These are phyloP conservation scores for Chaetothyriales sp. DNA, from an alignment of 2,329 filamentous ascomycete genomes.

Conservation along the genomic window DNA sequence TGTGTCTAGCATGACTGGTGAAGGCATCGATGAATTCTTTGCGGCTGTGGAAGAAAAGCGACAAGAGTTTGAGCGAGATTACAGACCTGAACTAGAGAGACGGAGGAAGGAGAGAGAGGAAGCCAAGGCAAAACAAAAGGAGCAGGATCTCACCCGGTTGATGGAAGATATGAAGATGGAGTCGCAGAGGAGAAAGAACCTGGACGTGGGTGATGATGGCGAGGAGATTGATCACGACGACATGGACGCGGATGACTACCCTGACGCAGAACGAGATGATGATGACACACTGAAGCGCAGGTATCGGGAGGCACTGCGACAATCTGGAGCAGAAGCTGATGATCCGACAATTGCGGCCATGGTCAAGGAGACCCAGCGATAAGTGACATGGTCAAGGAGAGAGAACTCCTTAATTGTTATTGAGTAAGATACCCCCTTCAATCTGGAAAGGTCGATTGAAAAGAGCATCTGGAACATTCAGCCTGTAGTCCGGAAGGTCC, in stretches of 20 bases:
- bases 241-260: constrained; percentile 31
- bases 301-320: constrained; percentile 60
- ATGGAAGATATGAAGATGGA: constrained; percentile 77
- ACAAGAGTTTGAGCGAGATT: constrained; percentile 76
- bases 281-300: constrained; percentile 55
- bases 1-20: constrained; percentile 83
- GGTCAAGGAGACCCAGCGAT: constrained; percentile 8
- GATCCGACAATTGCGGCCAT: constrained; percentile 35
- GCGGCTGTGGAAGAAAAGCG: constrained; percentile 73
- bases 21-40: constrained; percentile 88
- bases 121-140: constrained; percentile 53
- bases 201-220: constrained; percentile 27
- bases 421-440: not conserved
- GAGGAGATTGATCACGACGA: constrained; percentile 24
- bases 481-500: no score
- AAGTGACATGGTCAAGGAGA: constrained; percentile 1
- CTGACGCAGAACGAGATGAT: constrained; percentile 43
- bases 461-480: not conserved
- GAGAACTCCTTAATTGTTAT: not conserved
- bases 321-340: constrained; percentile 30
- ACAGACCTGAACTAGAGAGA: constrained; percentile 78
- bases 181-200: constrained; percentile 18
- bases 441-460: not conserved
- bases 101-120: constrained; percentile 60
- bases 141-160: constrained; percentile 76